Evolutionary conservation across 331 rosid genomes (phyloP).

Genomic region (Cucumis variabilis): DNA sequence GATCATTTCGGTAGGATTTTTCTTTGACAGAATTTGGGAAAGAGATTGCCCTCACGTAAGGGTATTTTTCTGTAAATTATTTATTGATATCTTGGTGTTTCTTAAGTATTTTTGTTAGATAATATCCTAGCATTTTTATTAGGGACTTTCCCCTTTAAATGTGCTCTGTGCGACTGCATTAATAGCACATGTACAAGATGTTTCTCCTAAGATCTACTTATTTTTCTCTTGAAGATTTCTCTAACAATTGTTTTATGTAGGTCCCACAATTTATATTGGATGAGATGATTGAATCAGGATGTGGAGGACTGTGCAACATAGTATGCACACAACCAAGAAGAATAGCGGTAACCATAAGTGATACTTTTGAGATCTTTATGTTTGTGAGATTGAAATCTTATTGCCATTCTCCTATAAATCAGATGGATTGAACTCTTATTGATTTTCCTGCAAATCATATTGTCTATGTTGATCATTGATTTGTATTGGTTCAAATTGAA

Average conservation of each 20-base stretch:
- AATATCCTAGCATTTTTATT: background rate
- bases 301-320: slow-evolving; percentile 82
- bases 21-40: background rate
- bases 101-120: background rate
- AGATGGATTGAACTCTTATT: too few species aligned
- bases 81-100: background rate
- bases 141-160: background rate
- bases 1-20: background rate
- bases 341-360: slow-evolving; percentile 79
- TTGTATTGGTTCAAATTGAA: too few species aligned
- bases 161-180: background rate
- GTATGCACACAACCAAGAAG: slow-evolving; percentile 98
- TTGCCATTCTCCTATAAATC: background rate
- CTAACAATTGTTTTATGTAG: slow-evolving; percentile 48
- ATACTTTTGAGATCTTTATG: slow-evolving; percentile 16
- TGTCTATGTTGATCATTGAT: too few species aligned
- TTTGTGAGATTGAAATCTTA: slow-evolving; percentile 13
- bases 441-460: too few species aligned
- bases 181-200: background rate
- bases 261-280: slow-evolving; percentile 97
- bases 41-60: background rate
- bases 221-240: background rate
- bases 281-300: slow-evolving; percentile 82
- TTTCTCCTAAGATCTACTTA: slow-evolving; percentile 21
- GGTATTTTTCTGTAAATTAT: background rate